phyloP scores from a whole-genome alignment of 176 grass and related monocot genomes.

The Alopecurus myosuroides region DNA sequence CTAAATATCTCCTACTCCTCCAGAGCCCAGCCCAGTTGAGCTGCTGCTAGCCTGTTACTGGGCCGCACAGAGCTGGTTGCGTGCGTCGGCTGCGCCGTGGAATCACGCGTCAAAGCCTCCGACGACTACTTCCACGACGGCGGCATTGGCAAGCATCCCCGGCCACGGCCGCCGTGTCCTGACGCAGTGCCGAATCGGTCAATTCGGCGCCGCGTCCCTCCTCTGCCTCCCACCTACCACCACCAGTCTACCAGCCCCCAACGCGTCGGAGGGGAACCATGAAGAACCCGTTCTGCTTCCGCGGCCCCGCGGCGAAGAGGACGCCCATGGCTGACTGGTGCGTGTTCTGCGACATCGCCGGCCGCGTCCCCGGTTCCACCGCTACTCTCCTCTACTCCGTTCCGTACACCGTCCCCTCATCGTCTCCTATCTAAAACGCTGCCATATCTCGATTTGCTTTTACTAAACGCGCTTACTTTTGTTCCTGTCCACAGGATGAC shows the following conservation, averaged over 20 bases:
- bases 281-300: slow-evolving; percentile 50
- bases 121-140: slow-evolving; percentile 11
- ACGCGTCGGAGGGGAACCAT: not conserved
- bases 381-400: slow-evolving; percentile 65
- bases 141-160: not conserved
- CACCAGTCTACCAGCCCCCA: not conserved
- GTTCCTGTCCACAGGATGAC: slow-evolving; percentile 56
- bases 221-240: not conserved
- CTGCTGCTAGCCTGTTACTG: not conserved
- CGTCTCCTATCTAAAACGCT: slow-evolving; percentile 3
- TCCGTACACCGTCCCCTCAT: slow-evolving; percentile 4
- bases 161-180: slow-evolving; percentile 12
- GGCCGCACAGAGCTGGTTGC: not conserved
- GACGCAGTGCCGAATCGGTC: not conserved
- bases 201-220: slow-evolving; percentile 26
- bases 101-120: not conserved
- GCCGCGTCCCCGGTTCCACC: slow-evolving; percentile 40
- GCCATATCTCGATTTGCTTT: not conserved
- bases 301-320: slow-evolving; percentile 19
- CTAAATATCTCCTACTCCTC: not conserved
- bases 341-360: slow-evolving; percentile 79
- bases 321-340: slow-evolving; percentile 35
- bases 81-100: not conserved
- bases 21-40: not conserved
- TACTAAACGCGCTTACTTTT: not conserved